Evolutionary conservation across 164 flowering plant genomes (phyloP), one percentile per base, ranked within the genome.

Genomic region (Cinnamomum chago): DNA sequence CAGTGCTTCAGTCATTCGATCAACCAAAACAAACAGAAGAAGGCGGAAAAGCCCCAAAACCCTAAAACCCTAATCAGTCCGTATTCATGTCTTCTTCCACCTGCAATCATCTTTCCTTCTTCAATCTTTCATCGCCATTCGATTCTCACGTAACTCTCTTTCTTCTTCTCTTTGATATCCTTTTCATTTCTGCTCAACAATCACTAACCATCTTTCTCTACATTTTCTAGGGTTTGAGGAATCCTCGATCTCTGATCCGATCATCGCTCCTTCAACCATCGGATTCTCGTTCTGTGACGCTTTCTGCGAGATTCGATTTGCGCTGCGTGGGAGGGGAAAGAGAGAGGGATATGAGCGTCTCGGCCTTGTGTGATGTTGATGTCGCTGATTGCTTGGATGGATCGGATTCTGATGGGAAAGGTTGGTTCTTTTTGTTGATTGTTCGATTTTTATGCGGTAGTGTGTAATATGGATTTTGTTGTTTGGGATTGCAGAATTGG

Each of bases 401-500:
- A 20, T 17, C 24, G 52, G 20, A 22, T 52, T 25, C 73, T 50
- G 11, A 18, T 20, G 40, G 25, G 17, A 9, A 20, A 5, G 71
- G 71, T 47, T 28, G 47, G 71, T 50, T n/a, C 15, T n/a, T 47
- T 5, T 24, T 68, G 9, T 9, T 40, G 47, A 30, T n/a, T 40
- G 20, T 20, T 68, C 12, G 14, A 23, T 28, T 68, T 35, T 35
- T 9, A n/a, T 40, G 47, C 18, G 10, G 14, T 15, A 2, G 14
- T 40, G 58, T 10, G 13, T n/a, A 12, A 2, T 52, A 71, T 24
- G 70, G 60, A 72, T 22, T 65, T 60, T 62, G 35, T 22, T 9
- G 25, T 28, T 15, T 70, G 4, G 60, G 60, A 40, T 55, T 73
- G 58, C 75, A 84, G 97, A 79, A 65, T 14, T 72, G 71, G 83